A percentile compares a stretch with the other conserved stretches of the same genome.
Evolutionary conservation across 2,329 filamentous ascomycete genomes (phyloP).

Genomic region (Ophiostoma novo-ulmi): DNA sequence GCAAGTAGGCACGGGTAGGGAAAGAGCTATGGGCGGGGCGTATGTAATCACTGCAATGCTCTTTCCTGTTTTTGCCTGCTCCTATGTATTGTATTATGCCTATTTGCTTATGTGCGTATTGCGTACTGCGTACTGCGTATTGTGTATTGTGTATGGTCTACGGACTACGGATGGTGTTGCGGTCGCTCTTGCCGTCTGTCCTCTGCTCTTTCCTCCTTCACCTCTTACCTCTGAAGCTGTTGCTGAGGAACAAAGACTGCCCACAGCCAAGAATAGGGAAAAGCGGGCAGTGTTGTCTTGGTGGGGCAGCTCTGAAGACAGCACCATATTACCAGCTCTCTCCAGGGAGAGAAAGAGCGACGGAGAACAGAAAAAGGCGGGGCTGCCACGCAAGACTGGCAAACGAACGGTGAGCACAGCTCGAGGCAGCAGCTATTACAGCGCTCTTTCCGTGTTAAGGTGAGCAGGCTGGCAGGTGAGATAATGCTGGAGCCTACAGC

Average conservation of each 20-base stretch:
- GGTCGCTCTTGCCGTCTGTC: slow-evolving; percentile 2
- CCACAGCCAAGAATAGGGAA: slow-evolving; percentile 7
- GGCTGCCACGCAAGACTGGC: slow-evolving; percentile 12
- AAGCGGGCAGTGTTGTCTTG: slow-evolving; percentile 16
- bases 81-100: neutral
- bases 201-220: neutral
- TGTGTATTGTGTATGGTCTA: neutral
- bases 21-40: slow-evolving; percentile 6
- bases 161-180: neutral
- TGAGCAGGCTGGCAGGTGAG: neutral
- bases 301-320: slow-evolving; percentile 9
- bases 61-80: neutral
- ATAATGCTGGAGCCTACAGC: neutral
- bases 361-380: neutral
- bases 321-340: neutral
- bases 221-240: neutral
- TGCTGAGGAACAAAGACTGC: neutral
- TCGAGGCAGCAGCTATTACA: slow-evolving; percentile 15
- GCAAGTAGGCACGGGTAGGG: neutral
- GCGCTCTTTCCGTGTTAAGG: neutral
- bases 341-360: neutral
- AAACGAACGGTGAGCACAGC: slow-evolving; percentile 1
- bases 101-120: neutral
- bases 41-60: neutral
- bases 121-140: neutral